Conservation (phyloP, 2,329 filamentous ascomycete species). For the Aureobasidium sp. region DNA sequence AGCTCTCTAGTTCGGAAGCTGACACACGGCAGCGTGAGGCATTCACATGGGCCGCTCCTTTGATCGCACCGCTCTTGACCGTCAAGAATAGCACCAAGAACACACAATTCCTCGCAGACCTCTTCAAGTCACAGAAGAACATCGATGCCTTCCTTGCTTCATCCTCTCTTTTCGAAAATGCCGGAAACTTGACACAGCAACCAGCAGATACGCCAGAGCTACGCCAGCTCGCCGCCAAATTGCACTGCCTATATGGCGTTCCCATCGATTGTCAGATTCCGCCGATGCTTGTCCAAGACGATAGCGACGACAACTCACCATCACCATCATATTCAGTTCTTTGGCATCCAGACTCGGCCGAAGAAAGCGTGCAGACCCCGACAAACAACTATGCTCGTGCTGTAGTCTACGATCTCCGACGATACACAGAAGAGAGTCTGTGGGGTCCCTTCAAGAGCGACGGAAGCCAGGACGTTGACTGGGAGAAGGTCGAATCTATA, state of each 20-base stretch:
- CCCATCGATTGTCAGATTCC: conserved; percentile 35
- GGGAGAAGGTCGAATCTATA: conserved; percentile 72
- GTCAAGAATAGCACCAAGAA: conserved; percentile 37
- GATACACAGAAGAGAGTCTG: conserved; percentile 51
- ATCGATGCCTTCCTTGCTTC: conserved; percentile 54
- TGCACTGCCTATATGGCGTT: conserved; percentile 54
- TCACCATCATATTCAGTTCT: neutral
- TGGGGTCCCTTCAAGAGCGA: conserved; percentile 70
- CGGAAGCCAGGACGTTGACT: conserved; percentile 56
- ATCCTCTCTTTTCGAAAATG: conserved; percentile 56
- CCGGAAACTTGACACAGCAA: conserved; percentile 36
- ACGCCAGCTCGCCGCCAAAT: conserved; percentile 59
- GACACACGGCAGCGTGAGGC: conserved; percentile 25
- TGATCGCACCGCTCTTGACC: conserved; percentile 20
- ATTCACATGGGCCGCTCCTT: conserved; percentile 20
- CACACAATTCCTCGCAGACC: conserved; percentile 27
- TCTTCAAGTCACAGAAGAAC: conserved; percentile 42
- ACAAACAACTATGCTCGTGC: conserved; percentile 50
- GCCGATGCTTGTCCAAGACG: conserved; percentile 15
- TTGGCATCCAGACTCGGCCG: neutral
- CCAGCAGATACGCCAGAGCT: conserved; percentile 34
- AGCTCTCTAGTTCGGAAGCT: neutral
- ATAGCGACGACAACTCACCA: conserved; percentile 10
- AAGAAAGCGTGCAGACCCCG: conserved; percentile 5
- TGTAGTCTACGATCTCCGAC: conserved; percentile 64